Conservation (phyloP, 306 rosid species). For the Cercis canadensis region DNA sequence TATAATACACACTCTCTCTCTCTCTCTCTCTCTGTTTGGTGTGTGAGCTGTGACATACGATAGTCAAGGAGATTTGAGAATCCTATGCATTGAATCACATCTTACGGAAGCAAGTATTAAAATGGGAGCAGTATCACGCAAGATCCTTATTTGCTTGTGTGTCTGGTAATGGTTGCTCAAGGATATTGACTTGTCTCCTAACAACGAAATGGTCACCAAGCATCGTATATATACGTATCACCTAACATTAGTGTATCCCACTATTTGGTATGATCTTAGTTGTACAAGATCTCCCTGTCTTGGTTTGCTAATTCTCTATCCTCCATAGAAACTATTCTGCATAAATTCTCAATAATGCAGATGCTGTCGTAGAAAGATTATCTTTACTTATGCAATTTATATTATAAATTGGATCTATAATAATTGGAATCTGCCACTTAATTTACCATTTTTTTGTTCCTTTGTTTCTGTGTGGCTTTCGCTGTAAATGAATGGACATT, state of each 20-base stretch:
- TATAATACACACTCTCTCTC: too few species aligned
- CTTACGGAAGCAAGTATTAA: slow-evolving; percentile 33
- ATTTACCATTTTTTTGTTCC: too few species aligned
- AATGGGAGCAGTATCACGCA: not conserved
- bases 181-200: slow-evolving; percentile 34
- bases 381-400: not conserved
- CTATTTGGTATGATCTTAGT: not conserved
- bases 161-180: slow-evolving; percentile 6
- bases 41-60: slow-evolving; percentile 19
- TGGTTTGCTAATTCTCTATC: not conserved
- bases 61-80: slow-evolving; percentile 28
- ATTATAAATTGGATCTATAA: not conserved
- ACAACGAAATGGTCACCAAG: slow-evolving; percentile 3
- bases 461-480: not conserved
- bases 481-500: not conserved
- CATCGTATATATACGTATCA: slow-evolving; percentile 3
- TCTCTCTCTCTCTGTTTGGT: not conserved
- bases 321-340: not conserved
- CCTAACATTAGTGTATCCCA: slow-evolving; percentile 1
- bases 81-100: slow-evolving; percentile 40
- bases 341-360: slow-evolving; percentile 35
- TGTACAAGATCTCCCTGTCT: slow-evolving; percentile 25
- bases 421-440: not conserved
- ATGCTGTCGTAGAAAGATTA: slow-evolving; percentile 25
- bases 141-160: slow-evolving; percentile 5